Conservation (phyloP, 345 rosid species). For the Toxicodendron radicans region DNA sequence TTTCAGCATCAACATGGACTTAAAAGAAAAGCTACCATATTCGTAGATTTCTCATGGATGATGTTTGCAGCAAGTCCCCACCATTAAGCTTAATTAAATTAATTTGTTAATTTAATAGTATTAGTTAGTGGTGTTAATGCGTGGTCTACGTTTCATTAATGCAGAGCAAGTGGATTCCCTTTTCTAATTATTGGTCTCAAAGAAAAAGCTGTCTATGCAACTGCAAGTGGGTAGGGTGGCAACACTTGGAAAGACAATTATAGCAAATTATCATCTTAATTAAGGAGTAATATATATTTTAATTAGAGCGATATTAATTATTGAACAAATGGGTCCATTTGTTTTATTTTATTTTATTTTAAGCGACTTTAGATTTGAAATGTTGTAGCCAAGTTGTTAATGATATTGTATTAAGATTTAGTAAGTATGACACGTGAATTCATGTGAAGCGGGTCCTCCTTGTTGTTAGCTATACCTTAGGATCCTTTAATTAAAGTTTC, state of each 20-base stretch:
- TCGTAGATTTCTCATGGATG: slow-evolving; percentile 24
- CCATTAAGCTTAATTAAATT: slow-evolving; percentile 8
- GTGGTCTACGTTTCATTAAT: slow-evolving; percentile 53
- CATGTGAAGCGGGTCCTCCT: slow-evolving; percentile 55
- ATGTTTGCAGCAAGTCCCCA: slow-evolving; percentile 27
- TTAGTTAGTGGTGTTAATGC: slow-evolving; percentile 27
- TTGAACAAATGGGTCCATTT: slow-evolving; percentile 33
- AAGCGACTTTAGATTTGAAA: slow-evolving; percentile 31
- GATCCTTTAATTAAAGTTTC: slow-evolving; percentile 20
- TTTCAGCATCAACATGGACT: slow-evolving; percentile 23
- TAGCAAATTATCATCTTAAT: no score
- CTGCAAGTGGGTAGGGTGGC: slow-evolving; percentile 21
- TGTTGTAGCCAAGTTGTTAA: slow-evolving; percentile 23
- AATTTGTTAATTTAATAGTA: no score
- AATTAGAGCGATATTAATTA: slow-evolving; percentile 23
- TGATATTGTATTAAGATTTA: slow-evolving; percentile 27
- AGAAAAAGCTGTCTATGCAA: slow-evolving; percentile 15
- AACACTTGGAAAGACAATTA: slow-evolving; percentile 30
- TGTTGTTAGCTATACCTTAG: slow-evolving; percentile 22
- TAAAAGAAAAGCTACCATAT: slow-evolving; percentile 24
- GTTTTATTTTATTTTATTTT: not conserved
- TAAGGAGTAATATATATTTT: not conserved
- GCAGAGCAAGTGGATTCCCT: slow-evolving; percentile 40
- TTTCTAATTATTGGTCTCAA: slow-evolving; percentile 28
- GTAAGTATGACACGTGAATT: slow-evolving; percentile 49